Base-by-base conservation (phyloP, 1,284 basidiomycete species). In the Entoloma clypeatum region DNA sequence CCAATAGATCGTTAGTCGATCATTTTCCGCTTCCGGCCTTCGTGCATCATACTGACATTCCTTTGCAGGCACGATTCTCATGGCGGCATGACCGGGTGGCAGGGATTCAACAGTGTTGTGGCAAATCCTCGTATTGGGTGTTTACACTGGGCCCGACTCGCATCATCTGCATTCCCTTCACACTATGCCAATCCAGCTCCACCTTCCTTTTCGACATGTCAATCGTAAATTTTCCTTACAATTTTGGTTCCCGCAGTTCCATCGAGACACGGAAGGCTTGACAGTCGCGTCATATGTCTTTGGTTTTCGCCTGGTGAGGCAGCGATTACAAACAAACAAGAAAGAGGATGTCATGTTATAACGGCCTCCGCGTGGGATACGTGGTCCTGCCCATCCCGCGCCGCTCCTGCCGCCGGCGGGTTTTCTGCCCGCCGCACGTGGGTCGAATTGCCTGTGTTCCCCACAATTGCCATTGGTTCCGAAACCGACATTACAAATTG, bases 61-160 rank as follows among this genome's bases (percentile, higher is more conserved):
- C 16, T 26, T 24, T 10, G 77, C 41, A 74, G 65, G 47, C 75
- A 74, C 5, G 69, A 69, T 39, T 75, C 72, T 2, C 75, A 77
- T 50, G 74, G 75, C 21, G 75, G 75, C 13, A 73, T 75, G 72
- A 68, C 58, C n/a, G 74, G 74, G 19, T 74, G 71, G 74, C 54
- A 69, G 45, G 74, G 74, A 3, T 68, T 78, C 57, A 74, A 72
- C 45, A 70, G 68, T 9, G 55, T 77, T 33, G 53, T 75, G 21
- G 50, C 60, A 2, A 74, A 78, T 55, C 19, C 61, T 7, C 70
- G 76, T 53, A 63, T 73, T 9, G 77, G 74, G 13, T 37, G 76
- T 74, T 75, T 56, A 77, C 77, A 44, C 68, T 77, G 39, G 74
- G 74, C 6, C 72, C 74, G 16, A 74, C 74, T 4, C 76, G 75